A percentile compares a stretch with the other conserved stretches of the same genome.
phyloP scores from a whole-genome alignment of 169 alveolate genomes.

The Eimeria acervulina region DNA sequence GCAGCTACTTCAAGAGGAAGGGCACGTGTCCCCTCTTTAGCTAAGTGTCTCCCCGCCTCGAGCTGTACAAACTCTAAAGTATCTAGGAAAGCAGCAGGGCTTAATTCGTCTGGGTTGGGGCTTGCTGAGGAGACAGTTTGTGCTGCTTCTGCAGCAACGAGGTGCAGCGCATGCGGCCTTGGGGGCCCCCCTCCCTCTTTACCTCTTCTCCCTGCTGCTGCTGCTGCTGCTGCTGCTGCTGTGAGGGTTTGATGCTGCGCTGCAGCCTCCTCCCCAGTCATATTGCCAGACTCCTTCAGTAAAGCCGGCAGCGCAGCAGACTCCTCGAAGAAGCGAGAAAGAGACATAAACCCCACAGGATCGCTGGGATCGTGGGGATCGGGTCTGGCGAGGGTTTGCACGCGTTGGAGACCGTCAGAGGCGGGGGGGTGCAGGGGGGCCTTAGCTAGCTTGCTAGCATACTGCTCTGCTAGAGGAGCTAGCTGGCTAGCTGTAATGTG shows the following conservation, averaged over 20 bases:
- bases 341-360: conserved; percentile 5
- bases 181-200: not conserved
- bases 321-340: conserved; percentile 44
- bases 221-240: not conserved
- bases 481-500: conserved; percentile 54
- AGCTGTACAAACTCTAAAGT: conserved; percentile 54
- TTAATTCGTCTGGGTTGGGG: conserved; percentile 41
- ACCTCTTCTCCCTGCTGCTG: not conserved
- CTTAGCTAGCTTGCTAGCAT: conserved; percentile 2
- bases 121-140: conserved; percentile 44
- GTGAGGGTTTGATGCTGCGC: conserved; percentile 24
- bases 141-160: conserved; percentile 44
- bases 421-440: conserved; percentile 30
- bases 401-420: not conserved
- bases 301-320: conserved; percentile 17
- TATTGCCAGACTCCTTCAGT: not conserved
- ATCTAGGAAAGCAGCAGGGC: conserved; percentile 49
- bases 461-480: conserved; percentile 46
- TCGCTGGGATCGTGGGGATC: not conserved
- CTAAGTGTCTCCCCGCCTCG: conserved; percentile 61
- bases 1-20: conserved; percentile 20
- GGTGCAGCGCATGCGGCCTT: conserved; percentile 21
- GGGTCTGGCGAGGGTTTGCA: conserved; percentile 8
- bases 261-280: conserved; percentile 14
- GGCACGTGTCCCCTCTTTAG: not conserved